Percentiles rank a stretch among this genome's conserved stretches.
phyloP scores from a whole-genome alignment of 805 yeast genomes.

The Starmerella khaoyaiensis region DNA sequence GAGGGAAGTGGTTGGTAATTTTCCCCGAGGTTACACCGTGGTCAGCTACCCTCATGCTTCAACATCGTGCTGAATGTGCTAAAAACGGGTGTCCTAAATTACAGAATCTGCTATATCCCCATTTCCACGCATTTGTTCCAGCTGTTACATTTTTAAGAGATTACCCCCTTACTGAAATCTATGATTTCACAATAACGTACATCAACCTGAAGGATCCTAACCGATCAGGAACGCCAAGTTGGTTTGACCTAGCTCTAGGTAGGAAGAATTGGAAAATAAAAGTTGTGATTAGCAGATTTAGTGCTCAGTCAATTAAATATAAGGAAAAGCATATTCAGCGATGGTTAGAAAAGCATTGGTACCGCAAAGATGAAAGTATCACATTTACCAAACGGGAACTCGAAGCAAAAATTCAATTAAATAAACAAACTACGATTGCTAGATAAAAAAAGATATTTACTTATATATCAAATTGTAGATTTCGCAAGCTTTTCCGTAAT shows the following conservation, averaged over 20 bases:
- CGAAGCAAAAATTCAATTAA: background rate
- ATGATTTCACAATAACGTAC: constrained; percentile 46
- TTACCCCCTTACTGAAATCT: constrained; percentile 28
- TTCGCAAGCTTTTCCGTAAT: constrained; percentile 48
- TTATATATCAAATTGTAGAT: constrained; percentile 6
- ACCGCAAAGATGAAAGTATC: constrained; percentile 40
- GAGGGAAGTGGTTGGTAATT: constrained; percentile 40
- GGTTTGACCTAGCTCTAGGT: constrained; percentile 9
- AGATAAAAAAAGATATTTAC: background rate
- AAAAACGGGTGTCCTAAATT: constrained; percentile 49
- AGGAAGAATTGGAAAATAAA: constrained; percentile 16
- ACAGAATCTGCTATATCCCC: constrained; percentile 57
- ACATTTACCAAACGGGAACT: background rate
- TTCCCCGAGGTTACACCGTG: constrained; percentile 69
- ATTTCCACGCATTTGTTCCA: constrained; percentile 35
- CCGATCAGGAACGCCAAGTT: constrained; percentile 8
- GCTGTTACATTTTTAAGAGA: constrained; percentile 21
- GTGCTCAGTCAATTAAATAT: constrained; percentile 16
- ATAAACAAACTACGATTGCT: no score
- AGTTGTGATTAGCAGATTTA: constrained; percentile 13
- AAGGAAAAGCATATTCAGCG: constrained; percentile 30
- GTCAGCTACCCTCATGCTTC: constrained; percentile 23
- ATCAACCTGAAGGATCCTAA: constrained; percentile 5
- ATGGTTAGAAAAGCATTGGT: constrained; percentile 70
- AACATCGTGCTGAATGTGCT: constrained; percentile 45